A percentile compares a stretch with the other conserved stretches of the same genome.
phyloP scores from a whole-genome alignment of 768 basidiomycete genomes.

The Melanogaster broomeanus region DNA sequence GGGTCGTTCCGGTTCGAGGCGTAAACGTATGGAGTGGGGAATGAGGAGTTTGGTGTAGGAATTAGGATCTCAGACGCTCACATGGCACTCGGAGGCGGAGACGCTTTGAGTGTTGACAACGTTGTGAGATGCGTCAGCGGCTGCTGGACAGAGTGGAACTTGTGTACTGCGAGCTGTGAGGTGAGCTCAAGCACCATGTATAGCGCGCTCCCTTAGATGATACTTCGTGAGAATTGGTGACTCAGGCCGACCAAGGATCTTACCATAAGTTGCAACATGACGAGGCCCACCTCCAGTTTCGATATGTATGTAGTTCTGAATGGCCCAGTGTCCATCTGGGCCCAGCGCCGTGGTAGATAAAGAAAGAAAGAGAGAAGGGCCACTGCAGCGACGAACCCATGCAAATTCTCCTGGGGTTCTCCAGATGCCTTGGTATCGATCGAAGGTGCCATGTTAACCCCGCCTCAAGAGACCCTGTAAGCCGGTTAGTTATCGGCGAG shows the following conservation, averaged over 20 bases:
- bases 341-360: too few species aligned
- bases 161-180: constrained; percentile 57
- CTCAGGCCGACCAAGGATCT: constrained; percentile 15
- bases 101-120: constrained; percentile 52
- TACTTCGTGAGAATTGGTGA: background rate
- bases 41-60: constrained; percentile 51
- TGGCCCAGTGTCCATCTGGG: constrained; percentile 46
- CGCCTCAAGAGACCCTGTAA: too few species aligned
- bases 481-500: too few species aligned
- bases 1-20: constrained; percentile 77
- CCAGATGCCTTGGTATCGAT: too few species aligned
- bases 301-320: constrained; percentile 48
- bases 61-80: constrained; percentile 71
- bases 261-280: constrained; percentile 66
- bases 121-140: constrained; percentile 39
- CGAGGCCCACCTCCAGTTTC: constrained; percentile 68
- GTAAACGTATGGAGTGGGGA: constrained; percentile 63
- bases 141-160: constrained; percentile 44
- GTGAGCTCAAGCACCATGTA: constrained; percentile 72
- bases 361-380: too few species aligned
- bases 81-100: constrained; percentile 50
- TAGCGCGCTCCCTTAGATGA: constrained; percentile 51
- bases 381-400: too few species aligned
- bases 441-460: too few species aligned
- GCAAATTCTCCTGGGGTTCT: too few species aligned